A percentile compares a stretch with the other conserved stretches of the same genome.
These are phyloP conservation scores for Sclerotinia nivalis DNA, from an alignment of 2,329 filamentous ascomycete genomes.

Conservation along the genomic window DNA sequence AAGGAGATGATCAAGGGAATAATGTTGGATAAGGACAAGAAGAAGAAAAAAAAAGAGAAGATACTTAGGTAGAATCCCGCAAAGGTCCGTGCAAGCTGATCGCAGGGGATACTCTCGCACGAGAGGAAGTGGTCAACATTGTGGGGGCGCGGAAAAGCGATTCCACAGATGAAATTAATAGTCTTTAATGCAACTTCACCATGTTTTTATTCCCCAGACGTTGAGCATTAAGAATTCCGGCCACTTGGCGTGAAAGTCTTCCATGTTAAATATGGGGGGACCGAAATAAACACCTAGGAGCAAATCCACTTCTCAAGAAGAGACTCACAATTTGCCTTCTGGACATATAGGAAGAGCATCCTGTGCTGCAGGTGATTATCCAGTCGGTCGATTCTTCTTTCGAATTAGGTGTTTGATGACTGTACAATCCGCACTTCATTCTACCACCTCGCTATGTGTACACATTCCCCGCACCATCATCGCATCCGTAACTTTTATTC, in stretches of 20 bases:
- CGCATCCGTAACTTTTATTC: conserved; percentile 5
- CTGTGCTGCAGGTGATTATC: background rate
- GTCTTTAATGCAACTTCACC: background rate
- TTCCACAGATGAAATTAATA: background rate
- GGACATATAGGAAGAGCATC: background rate
- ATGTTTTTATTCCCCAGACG: background rate
- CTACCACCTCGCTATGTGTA: conserved; percentile 24
- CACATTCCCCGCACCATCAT: conserved; percentile 15
- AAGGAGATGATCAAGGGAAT: background rate
- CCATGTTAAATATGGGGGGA: background rate
- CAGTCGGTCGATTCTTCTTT: conserved; percentile 13
- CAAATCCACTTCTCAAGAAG: background rate
- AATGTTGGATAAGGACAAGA: background rate
- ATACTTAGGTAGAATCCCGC: background rate
- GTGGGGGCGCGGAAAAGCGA: background rate
- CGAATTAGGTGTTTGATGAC: background rate
- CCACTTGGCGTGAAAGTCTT: background rate
- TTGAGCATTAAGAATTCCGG: background rate
- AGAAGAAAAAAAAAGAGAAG: background rate
- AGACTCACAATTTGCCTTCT: background rate
- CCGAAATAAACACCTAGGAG: background rate
- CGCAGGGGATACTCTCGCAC: background rate
- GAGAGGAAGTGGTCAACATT: conserved; percentile 15
- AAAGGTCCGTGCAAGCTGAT: conserved; percentile 13
- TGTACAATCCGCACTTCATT: conserved; percentile 20